Evolutionary conservation across 2,329 filamentous ascomycete genomes (phyloP), one percentile per base, ranked within the genome.

Genomic region (Grosmannia penicillata): DNA sequence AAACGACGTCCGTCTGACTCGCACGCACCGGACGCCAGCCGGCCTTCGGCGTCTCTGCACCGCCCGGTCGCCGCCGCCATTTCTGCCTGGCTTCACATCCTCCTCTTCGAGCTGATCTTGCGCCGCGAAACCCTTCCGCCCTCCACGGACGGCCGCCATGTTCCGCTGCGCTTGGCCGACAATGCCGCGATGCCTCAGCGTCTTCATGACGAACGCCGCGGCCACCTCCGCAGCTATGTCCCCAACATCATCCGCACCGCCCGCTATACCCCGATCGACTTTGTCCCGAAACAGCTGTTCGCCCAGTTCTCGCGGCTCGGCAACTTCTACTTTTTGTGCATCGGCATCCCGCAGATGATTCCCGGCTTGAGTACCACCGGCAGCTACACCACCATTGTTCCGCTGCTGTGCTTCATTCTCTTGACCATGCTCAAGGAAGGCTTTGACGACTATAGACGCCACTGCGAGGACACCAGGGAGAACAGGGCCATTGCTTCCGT

Each of bases 231-330:
- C 30, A 47, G 60, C 7, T 74, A 65, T 53, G 52, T 72, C 33
- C 65, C 65, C 38, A 74, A 74, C 54, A 75, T 68, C 47, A 89
- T 93, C 46, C 75, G 84, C 30, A 89, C 82, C 1, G 85, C 81
- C 45, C 75, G 85, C 34, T 93, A 93, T 55, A 91, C 78, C 17
- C 57, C 83, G 3, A 86, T 78, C 68, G 82, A 87, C 55, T 93
- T 93, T 54, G 57, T 93, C 13, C 86, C 85, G 3, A 82, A 84
- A 45, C 86, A 93, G 53, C 56, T 93, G 14, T 69, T 87, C 43
- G 86, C 85, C 39, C 85, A 93, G 51, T 91, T 91, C 53, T 82
- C 82, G 8, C 82, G 89, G 44, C 61, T 93, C 34, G 82, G 82
- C 47, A 93, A 93, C 57, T 91, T 93, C 51, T 74, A 93, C 57